phyloP scores from a whole-genome alignment of 1,284 basidiomycete species.

The Moesziomyces sp. region DNA sequence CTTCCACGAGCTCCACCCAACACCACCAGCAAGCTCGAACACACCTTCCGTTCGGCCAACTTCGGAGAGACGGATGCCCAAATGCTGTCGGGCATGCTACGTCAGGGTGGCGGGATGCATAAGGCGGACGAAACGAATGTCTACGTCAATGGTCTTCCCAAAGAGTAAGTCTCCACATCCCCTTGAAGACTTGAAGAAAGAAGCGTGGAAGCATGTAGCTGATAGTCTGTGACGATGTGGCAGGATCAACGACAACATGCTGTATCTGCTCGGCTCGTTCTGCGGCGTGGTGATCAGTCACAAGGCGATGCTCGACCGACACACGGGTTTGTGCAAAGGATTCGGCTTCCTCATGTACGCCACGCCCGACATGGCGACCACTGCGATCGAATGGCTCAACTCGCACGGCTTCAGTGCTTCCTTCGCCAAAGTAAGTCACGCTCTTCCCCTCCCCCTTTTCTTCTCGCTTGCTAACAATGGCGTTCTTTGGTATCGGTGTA shows the following conservation, averaged over 20 bases:
- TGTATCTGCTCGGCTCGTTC: conserved; percentile 49
- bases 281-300: conserved; percentile 61
- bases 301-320: conserved; percentile 60
- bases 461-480: background rate
- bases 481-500: background rate
- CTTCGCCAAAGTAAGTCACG: conserved; percentile 47
- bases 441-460: background rate
- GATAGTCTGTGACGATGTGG: background rate
- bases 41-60: too few species aligned
- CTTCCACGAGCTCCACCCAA: too few species aligned
- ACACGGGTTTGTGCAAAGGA: conserved; percentile 60
- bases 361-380: conserved; percentile 45
- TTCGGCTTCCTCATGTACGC: conserved; percentile 62
- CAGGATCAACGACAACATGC: conserved; percentile 54
- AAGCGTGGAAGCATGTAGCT: too few species aligned
- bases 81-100: too few species aligned
- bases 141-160: conserved; percentile 56
- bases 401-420: conserved; percentile 49
- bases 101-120: too few species aligned
- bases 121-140: conserved; percentile 48
- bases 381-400: conserved; percentile 51
- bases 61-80: too few species aligned
- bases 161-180: conserved; percentile 34
- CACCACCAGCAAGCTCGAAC: too few species aligned
- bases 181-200: background rate